Base-by-base conservation (phyloP, 768 basidiomycete genomes). In the Lepiota brunneoincarnata region DNA sequence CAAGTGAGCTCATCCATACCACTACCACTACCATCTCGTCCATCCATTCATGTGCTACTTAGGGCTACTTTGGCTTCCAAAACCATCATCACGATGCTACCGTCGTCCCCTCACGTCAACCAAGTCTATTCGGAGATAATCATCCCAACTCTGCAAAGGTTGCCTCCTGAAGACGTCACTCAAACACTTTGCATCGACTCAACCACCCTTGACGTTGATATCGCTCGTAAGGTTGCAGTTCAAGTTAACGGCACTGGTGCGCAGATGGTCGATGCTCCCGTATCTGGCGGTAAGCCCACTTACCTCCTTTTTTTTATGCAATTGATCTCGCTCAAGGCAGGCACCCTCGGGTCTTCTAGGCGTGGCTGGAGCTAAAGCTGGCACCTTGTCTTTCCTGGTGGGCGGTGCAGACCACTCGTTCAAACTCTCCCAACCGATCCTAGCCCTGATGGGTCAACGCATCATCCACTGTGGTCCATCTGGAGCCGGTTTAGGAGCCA, bases 201-300 rank as follows among this genome's bases (percentile, higher is more conserved):
- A 6, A 98, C 95, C 7, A 96, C 95, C 0, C 75, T 95, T 36
- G 93, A 96, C 61, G 87, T 94, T 5, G 74, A 74, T 6, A 82
- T 88, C 7, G 86, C 93, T 0, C 82, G 82, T 38, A 68, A 77
- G 26, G 83, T 95, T 10, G 81, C 92, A 0, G 55, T 65, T 9
- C 70, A 76, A 20, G 80, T 90, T 1, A 72, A 70, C 9, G 54
- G 63, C 12, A 70, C 76, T 23, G 86, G 88, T 21, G 91, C 86
- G 6, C 70, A 70, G 37, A 93, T 97, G 83, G 77, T 97, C 18
- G 95, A 98, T 65, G 93, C 95, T 4, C 95, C 95, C 2, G 94
- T 98, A 1, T 94, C 92, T 44, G 95, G 95, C 52, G 94, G 92
- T 89, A 65, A 51, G 82, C 69, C 37, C 31, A 50, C 15, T 20